Base-by-base conservation (phyloP, 108 stramenopile species). In the Craspedostauros australis region DNA sequence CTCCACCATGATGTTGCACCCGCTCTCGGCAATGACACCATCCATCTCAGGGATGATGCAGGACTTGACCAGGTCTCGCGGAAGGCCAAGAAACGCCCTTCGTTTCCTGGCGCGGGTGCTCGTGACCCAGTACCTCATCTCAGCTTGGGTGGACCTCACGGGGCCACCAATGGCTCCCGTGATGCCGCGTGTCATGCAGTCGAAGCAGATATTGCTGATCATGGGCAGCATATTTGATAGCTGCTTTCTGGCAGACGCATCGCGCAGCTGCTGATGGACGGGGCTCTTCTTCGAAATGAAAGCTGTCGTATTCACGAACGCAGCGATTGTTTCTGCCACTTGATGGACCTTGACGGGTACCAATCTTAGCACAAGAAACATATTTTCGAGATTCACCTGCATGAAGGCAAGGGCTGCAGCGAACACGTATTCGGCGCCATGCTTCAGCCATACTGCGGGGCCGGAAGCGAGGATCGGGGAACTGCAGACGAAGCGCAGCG, bases 351-450 rank as follows among this genome's bases (percentile, higher is more conserved):
- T 82, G 16, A 83, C 22, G 11, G 89, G 89, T 15, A 80, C 69
- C 23, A 91, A 49, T 8, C 77, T 73, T 4, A 91, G 53, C 5
- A 76, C 76, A 14, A 79, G 50, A 31, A 84, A 72, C 5, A 91
- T 30, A 8, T 55, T 57, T 38, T 78, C 67, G 22, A 87, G 55
- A 36, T 83, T 64, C 5, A 74, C 47, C 11, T 73, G 67, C 37
- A 91, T 53, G 40, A 86, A 75, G 19, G 70, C 85, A 26, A 79
- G 81, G 50, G 79, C 57, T 19, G 86, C 83, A 47, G 80, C 76
- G 63, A 84, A 91, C 0, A 84, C 68, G 58, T 91, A 86, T 34
- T 85, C 84, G 30, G 73, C 66, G 4, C 86, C 89, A 53, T 83
- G 80, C 46, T 68, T 75, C 9, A 91, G 67, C 89, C 89, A 91